Percentiles rank a stretch among this genome's conserved stretches.
Conservation (phyloP, 2,329 filamentous ascomycete species). For the Blumeriella jaapii region DNA sequence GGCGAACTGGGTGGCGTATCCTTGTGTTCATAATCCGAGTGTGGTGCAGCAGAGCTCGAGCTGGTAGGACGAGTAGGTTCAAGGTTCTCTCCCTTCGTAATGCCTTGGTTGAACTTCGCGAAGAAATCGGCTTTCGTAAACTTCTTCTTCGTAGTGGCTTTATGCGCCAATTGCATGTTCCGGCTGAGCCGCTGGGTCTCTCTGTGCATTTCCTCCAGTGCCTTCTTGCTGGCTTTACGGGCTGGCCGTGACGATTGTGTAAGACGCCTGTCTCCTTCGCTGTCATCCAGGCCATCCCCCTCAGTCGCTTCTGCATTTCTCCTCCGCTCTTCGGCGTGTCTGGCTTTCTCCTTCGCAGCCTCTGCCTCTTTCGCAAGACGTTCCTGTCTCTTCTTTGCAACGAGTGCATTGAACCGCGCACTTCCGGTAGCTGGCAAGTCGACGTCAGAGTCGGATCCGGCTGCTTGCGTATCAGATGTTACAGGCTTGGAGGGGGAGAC, state of each 20-base stretch:
- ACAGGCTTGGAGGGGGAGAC: slow-evolving; percentile 27
- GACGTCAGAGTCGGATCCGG: slow-evolving; percentile 23
- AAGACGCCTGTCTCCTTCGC: slow-evolving; percentile 50
- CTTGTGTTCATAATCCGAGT: slow-evolving; percentile 41
- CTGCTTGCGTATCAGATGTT: slow-evolving; percentile 23
- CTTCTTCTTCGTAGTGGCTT: slow-evolving; percentile 85
- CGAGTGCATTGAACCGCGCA: slow-evolving; percentile 57
- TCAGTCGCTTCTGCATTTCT: slow-evolving; percentile 38
- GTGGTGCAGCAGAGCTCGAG: slow-evolving; percentile 39
- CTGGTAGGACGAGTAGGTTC: slow-evolving; percentile 33
- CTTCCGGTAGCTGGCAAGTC: slow-evolving; percentile 39
- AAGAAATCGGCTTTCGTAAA: slow-evolving; percentile 75
- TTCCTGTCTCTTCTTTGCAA: slow-evolving; percentile 63
- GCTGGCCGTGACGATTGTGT: slow-evolving; percentile 59
- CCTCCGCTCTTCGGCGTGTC: slow-evolving; percentile 29
- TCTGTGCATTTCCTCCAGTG: slow-evolving; percentile 84
- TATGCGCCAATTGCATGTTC: slow-evolving; percentile 83
- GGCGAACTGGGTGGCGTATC: slow-evolving; percentile 67
- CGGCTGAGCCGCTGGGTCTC: slow-evolving; percentile 87
- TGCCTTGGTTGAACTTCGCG: slow-evolving; percentile 67
- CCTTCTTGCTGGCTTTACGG: slow-evolving; percentile 88
- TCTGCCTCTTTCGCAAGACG: slow-evolving; percentile 54
- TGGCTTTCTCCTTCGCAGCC: slow-evolving; percentile 34
- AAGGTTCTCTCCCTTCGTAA: slow-evolving; percentile 22
- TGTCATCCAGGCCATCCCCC: slow-evolving; percentile 45